Percentiles rank a stretch among this genome's conserved stretches.
Evolutionary conservation across 495 filamentous ascomycete genomes (phyloP).

Genomic region (Immersiella caudata): DNA sequence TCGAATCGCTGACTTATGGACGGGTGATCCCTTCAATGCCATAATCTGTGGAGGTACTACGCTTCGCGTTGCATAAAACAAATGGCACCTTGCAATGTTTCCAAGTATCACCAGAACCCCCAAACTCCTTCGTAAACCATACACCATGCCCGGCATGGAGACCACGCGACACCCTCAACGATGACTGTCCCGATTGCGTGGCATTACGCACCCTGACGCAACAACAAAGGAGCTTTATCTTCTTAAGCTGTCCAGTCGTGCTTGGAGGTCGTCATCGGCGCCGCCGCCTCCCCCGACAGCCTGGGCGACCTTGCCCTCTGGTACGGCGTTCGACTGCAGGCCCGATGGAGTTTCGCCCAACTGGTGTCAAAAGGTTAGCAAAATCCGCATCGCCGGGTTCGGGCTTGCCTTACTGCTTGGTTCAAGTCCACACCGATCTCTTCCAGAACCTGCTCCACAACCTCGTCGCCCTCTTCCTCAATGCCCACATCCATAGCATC

Average conservation of each 20-base stretch:
- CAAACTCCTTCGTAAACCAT: neutral
- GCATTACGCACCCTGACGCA: neutral
- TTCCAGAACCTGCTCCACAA: slow-evolving; percentile 93
- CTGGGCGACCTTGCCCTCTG: slow-evolving; percentile 71
- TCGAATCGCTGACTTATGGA: neutral
- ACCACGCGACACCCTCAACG: neutral
- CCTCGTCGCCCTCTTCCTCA: slow-evolving; percentile 90
- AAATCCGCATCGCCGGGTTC: neutral
- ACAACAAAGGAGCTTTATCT: slow-evolving; percentile 18
- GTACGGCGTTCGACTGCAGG: slow-evolving; percentile 60
- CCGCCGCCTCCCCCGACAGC: slow-evolving; percentile 68
- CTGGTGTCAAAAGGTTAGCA: slow-evolving; percentile 46
- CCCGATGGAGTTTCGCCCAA: slow-evolving; percentile 79
- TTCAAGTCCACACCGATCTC: slow-evolving; percentile 94
- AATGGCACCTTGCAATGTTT: neutral
- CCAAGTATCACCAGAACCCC: neutral
- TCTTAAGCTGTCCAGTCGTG: slow-evolving; percentile 76
- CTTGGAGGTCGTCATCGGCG: slow-evolving; percentile 79
- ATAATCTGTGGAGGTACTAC: neutral
- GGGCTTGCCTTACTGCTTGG: slow-evolving; percentile 67
- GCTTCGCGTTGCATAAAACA: neutral
- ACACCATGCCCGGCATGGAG: neutral
- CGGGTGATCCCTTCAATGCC: neutral
- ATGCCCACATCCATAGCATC: slow-evolving; percentile 93
- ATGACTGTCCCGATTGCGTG: neutral